Evolutionary conservation across 495 filamentous ascomycete genomes (phyloP).

Genomic region (Neurospora tetrasperma): DNA sequence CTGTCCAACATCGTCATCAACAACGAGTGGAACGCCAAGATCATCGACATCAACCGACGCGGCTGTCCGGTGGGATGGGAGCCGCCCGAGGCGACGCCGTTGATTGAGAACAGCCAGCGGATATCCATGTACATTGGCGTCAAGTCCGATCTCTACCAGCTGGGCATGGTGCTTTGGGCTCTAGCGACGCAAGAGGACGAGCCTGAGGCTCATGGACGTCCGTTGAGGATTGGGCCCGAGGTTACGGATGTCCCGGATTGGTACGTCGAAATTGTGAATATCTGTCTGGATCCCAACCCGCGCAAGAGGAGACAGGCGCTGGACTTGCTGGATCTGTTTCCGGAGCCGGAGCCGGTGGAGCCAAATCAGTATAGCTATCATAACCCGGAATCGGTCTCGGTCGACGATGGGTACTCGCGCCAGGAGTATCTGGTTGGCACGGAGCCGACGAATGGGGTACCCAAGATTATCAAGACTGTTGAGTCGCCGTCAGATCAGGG

Average conservation of each 20-base stretch:
- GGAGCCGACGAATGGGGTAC: constrained; percentile 12
- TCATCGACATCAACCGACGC: constrained; percentile 96
- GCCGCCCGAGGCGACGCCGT: constrained; percentile 77
- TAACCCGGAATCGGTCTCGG: constrained; percentile 19
- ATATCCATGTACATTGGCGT: constrained; percentile 98
- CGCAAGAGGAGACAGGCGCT: constrained; percentile 32
- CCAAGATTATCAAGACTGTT: constrained; percentile 20
- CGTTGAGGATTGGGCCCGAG: constrained; percentile 41
- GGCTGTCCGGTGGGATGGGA: constrained; percentile 98
- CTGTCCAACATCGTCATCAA: constrained; percentile 96
- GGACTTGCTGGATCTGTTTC: constrained; percentile 32
- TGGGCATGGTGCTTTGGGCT: constrained; percentile 97
- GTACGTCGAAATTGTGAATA: constrained; percentile 34
- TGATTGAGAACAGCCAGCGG: constrained; percentile 85
- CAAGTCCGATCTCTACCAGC: constrained; percentile 90
- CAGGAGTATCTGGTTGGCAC: constrained; percentile 24
- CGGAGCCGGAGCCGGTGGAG: constrained; percentile 18
- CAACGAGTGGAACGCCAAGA: constrained; percentile 72
- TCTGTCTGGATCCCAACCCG: constrained; percentile 35
- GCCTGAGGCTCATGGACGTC: constrained; percentile 70
- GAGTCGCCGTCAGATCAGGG: constrained; percentile 9
- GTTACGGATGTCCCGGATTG: constrained; percentile 29
- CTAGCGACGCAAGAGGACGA: constrained; percentile 81
- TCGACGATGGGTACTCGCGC: constrained; percentile 24
- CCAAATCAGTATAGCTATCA: constrained; percentile 15